Percentiles rank a stretch among this genome's conserved stretches.
These are phyloP conservation scores for Gremmenia infestans DNA, from an alignment of 2,329 filamentous ascomycete genomes.

Conservation along the genomic window DNA sequence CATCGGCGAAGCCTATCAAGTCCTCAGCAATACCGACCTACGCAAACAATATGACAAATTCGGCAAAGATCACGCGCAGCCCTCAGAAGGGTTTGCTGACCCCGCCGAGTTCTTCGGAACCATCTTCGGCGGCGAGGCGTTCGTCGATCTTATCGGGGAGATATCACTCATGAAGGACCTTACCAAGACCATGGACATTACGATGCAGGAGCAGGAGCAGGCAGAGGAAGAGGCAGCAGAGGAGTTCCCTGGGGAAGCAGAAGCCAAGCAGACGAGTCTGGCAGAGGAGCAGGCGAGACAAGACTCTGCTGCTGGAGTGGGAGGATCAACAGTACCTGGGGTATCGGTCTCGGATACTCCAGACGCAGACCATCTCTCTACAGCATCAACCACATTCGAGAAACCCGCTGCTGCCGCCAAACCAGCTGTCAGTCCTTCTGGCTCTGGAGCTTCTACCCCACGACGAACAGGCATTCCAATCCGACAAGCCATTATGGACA, in stretches of 20 bases:
- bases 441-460: constrained; percentile 39
- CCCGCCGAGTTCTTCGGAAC: constrained; percentile 96
- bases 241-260: constrained; percentile 55
- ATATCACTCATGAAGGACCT: constrained; percentile 98
- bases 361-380: constrained; percentile 11
- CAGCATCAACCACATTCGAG: constrained; percentile 25
- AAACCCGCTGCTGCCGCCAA: constrained; percentile 14
- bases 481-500: constrained; percentile 83
- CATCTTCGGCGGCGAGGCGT: constrained; percentile 96
- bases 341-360: constrained; percentile 20
- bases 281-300: constrained; percentile 30
- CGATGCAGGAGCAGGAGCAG: constrained; percentile 66
- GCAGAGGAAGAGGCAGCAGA: constrained; percentile 64
- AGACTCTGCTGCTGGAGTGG: constrained; percentile 12
- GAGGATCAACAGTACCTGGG: constrained; percentile 8
- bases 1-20: constrained; percentile 70
- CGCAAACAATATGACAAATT: constrained; percentile 93
- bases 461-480: constrained; percentile 55
- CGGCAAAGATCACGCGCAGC: constrained; percentile 91
- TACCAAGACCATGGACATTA: constrained; percentile 97
- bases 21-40: constrained; percentile 82
- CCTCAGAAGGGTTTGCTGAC: constrained; percentile 88
- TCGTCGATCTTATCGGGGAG: constrained; percentile 94
- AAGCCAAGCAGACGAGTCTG: constrained; percentile 51
- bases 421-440: constrained; percentile 17